phyloP scores from a whole-genome alignment of 139 green algal species.

The Trebouxia sp. region DNA sequence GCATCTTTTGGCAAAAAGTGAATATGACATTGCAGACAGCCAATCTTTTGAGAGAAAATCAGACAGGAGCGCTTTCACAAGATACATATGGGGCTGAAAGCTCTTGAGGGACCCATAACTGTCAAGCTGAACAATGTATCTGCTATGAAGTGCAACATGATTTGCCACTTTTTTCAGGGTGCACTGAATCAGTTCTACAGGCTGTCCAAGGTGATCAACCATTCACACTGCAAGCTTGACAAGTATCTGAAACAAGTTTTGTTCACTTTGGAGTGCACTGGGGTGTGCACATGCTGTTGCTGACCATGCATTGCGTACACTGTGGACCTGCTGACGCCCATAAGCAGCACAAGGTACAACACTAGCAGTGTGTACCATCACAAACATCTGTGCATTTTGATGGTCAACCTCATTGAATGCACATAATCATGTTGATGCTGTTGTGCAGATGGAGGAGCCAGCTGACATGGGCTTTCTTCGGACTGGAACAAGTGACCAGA shows the following conservation, averaged over 20 bases:
- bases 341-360: too few species aligned
- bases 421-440: too few species aligned
- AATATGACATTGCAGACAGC: constrained; percentile 48
- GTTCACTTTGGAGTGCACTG: too few species aligned
- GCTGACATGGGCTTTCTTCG: neutral
- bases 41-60: constrained; percentile 70
- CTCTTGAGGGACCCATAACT: constrained; percentile 68
- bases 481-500: neutral
- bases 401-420: too few species aligned
- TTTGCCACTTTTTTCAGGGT: constrained; percentile 70
- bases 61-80: constrained; percentile 78
- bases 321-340: too few species aligned
- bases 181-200: constrained; percentile 63
- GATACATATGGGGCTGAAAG: constrained; percentile 74
- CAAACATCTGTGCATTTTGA: too few species aligned
- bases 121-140: constrained; percentile 88
- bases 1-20: neutral
- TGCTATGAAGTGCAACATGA: constrained; percentile 82
- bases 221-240: too few species aligned
- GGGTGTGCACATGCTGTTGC: too few species aligned
- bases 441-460: constrained; percentile 28
- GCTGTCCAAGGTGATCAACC: constrained; percentile 55
- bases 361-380: too few species aligned
- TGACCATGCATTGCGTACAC: too few species aligned
- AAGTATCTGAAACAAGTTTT: too few species aligned